Evolutionary conservation across 1,284 basidiomycete genomes (phyloP), one percentile per base, ranked within the genome.

Genomic region (Mixia osmundae): DNA sequence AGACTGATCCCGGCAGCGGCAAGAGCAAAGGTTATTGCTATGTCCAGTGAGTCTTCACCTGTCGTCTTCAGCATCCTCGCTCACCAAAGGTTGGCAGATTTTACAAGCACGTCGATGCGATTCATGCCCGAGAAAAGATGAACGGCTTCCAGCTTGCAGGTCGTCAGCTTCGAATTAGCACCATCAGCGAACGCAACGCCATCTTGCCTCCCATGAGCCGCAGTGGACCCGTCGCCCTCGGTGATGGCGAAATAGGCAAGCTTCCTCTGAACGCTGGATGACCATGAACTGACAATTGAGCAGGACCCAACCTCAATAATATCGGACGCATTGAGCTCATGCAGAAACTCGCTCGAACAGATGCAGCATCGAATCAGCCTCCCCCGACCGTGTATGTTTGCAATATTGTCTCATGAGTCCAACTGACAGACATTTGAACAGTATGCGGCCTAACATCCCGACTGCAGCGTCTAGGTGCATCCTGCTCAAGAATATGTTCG

Each of bases 1-100:
- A 95, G 58, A 71, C 75, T 51, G 52, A 55, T 37, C 44, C 71
- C 67, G 55, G 48, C 62, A 87, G 82, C 27, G 85, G 87, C 29
- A 72, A 80, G 51, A 87, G 80, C 60, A 95, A 95, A 58, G 91
- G 91, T 25, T 95, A 91, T 55, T 85, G 82, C 20, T 99, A 97
- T 55, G 77, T 99, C 29, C 91, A 97, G 72, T 85, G 54, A 49
- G 71, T 62, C 1, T 4, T 2, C 18, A 12, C 25, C 20, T 16
- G 28, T 27, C 23, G 33, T 25, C 11, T 37, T 28, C 15, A 37
- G 34, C 5, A 25, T 3, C 21, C 15, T 30, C 21, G 14, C 35
- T 37, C 15, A 30, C 23, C 12, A 20, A 12, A n/a, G 8, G 35
- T 38, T 35, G 33, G 18, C 39, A 82, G 78, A 56, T 91, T 83